A percentile compares a stretch with the other conserved stretches of the same genome.
phyloP scores from a whole-genome alignment of 1,284 basidiomycete species.

The Omphalotus olearius region DNA sequence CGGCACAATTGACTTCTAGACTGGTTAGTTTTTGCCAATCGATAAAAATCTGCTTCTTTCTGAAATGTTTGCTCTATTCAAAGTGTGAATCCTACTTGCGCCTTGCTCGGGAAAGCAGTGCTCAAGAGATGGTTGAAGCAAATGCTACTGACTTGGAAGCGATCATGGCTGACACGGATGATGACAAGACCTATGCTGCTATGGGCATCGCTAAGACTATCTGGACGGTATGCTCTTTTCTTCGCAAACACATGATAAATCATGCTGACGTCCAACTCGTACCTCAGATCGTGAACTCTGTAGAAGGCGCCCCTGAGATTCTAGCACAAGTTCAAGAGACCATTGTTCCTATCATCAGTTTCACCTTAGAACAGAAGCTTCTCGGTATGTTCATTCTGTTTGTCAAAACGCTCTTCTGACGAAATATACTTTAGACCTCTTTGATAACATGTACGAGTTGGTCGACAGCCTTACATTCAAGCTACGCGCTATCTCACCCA shows the following conservation, averaged over 20 bases:
- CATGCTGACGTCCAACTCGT: not conserved
- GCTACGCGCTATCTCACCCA: constrained; percentile 69
- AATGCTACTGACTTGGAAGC: constrained; percentile 42
- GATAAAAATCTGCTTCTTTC: not conserved
- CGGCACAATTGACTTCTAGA: constrained; percentile 76
- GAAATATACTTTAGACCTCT: constrained; percentile 53
- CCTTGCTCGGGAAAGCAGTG: constrained; percentile 62
- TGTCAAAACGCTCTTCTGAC: not conserved
- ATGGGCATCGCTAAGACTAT: constrained; percentile 85
- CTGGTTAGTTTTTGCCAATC: constrained; percentile 46
- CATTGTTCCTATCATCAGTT: constrained; percentile 74
- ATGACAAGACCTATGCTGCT: constrained; percentile 82
- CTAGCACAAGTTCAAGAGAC: constrained; percentile 79
- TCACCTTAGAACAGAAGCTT: constrained; percentile 73
- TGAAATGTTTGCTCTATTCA: constrained; percentile 6
- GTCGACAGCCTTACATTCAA: constrained; percentile 86
- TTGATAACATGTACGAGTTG: constrained; percentile 86
- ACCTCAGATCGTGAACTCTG: constrained; percentile 59
- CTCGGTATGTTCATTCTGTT: constrained; percentile 40
- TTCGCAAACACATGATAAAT: not conserved
- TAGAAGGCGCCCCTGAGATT: constrained; percentile 75
- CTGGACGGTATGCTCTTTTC: constrained; percentile 46
- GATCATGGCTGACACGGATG: constrained; percentile 52
- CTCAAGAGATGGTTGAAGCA: constrained; percentile 48
- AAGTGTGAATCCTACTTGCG: constrained; percentile 83